Conservation (phyloP, 2,329 filamentous ascomycete genomes). For the Orbilia quercus region DNA sequence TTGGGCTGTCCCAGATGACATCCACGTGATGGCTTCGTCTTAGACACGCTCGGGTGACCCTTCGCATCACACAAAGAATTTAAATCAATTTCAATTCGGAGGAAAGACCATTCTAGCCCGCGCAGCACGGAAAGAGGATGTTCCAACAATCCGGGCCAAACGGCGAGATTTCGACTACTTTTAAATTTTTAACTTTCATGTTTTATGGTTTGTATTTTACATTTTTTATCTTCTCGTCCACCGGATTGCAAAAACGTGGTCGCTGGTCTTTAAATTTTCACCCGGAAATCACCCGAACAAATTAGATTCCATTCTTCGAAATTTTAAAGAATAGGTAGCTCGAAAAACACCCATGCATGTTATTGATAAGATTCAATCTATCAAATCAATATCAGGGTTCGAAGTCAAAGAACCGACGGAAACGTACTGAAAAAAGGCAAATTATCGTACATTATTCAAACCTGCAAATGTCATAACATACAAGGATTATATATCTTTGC, state of each 20-base stretch:
- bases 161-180: conserved; percentile 18
- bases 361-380: conserved; percentile 47
- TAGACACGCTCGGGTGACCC: conserved; percentile 56
- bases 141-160: conserved; percentile 37
- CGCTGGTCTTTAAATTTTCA: background rate
- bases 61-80: conserved; percentile 47
- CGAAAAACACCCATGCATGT: no score
- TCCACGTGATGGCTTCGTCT: conserved; percentile 55
- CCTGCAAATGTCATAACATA: no score
- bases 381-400: background rate
- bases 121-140: conserved; percentile 23
- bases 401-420: background rate
- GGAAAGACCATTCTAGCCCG: conserved; percentile 27
- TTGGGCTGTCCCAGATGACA: conserved; percentile 54
- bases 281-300: conserved; percentile 38
- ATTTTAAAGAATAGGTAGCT: no score
- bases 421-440: no score
- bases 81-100: no score
- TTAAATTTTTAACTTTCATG: no score
- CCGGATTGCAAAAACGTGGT: background rate
- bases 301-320: no score
- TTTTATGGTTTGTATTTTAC: background rate
- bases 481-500: background rate
- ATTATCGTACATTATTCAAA: no score
- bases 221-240: background rate